Conservation (phyloP, 2,329 filamentous ascomycete genomes). For the Cladophialophora exuberans region DNA sequence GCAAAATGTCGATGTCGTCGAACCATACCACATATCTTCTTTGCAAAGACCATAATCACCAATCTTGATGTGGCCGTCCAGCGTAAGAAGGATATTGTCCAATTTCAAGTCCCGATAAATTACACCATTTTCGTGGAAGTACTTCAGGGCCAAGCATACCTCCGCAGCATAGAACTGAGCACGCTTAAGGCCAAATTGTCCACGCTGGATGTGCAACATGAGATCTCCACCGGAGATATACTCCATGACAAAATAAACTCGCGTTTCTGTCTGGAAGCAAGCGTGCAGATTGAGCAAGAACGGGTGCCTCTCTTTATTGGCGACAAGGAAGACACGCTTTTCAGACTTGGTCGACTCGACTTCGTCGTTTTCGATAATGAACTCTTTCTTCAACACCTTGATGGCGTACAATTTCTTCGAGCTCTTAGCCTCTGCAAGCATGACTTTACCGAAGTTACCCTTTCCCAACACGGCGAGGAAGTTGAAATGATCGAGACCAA, state of each 20-base stretch:
- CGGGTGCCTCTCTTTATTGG: slow-evolving; percentile 94
- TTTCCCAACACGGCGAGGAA: slow-evolving; percentile 98
- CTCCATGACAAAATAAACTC: slow-evolving; percentile 99
- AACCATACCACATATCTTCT: slow-evolving; percentile 99
- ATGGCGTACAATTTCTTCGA: slow-evolving; percentile 93
- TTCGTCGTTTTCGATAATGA: slow-evolving; percentile 99
- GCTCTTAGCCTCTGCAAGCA: slow-evolving; percentile 96
- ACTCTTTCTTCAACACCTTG: slow-evolving; percentile 99
- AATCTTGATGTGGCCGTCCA: slow-evolving; percentile 98
- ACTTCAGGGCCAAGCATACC: slow-evolving; percentile 95
- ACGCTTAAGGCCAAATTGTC: slow-evolving; percentile 92
- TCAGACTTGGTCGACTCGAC: slow-evolving; percentile 97
- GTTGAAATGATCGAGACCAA: slow-evolving; percentile 98
- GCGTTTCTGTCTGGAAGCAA: slow-evolving; percentile 97
- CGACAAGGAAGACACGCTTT: slow-evolving; percentile 95
- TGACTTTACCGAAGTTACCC: slow-evolving; percentile 99
- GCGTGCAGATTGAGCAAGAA: slow-evolving; percentile 95
- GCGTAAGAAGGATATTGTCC: slow-evolving; percentile 87
- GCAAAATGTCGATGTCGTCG: slow-evolving; percentile 96
- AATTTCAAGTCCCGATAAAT: slow-evolving; percentile 87
- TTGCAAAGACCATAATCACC: slow-evolving; percentile 98
- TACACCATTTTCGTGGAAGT: slow-evolving; percentile 99
- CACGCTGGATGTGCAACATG: slow-evolving; percentile 98
- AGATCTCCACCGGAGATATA: slow-evolving; percentile 98
- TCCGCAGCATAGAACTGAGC: slow-evolving; percentile 99